phyloP scores from a whole-genome alignment of 495 filamentous ascomycete species.

The Schizothecium vesticola region DNA sequence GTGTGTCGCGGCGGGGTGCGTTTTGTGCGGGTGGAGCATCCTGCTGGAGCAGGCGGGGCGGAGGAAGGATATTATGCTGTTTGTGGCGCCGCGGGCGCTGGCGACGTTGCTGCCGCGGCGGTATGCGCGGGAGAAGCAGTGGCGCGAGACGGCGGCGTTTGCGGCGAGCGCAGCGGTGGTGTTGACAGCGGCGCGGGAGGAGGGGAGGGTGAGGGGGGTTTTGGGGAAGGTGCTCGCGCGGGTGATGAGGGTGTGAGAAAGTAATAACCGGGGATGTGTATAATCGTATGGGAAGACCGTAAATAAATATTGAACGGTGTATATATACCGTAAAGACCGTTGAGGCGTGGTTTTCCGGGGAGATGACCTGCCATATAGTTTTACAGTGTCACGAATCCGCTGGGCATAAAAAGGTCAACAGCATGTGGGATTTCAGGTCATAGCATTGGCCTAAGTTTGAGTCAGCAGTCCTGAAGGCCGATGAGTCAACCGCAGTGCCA shows the following conservation, averaged over 20 bases:
- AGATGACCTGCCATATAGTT: background rate
- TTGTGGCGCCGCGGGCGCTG: conserved; percentile 78
- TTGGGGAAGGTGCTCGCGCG: conserved; percentile 59
- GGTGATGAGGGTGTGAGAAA: conserved; percentile 40
- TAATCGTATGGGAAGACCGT: no score
- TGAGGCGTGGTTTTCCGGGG: no score
- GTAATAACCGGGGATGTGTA: background rate
- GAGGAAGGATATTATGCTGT: conserved; percentile 74
- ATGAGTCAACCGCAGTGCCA: background rate
- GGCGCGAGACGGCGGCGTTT: conserved; percentile 71
- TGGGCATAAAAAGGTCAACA: no score
- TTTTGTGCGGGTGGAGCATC: conserved; percentile 81
- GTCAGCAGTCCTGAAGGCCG: no score
- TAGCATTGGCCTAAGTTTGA: no score
- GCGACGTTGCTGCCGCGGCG: conserved; percentile 70
- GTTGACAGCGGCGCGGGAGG: conserved; percentile 64
- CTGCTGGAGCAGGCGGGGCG: conserved; percentile 63
- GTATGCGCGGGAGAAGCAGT: conserved; percentile 64
- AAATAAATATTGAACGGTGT: background rate
- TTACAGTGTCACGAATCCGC: no score
- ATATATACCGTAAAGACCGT: background rate
- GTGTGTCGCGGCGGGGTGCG: conserved; percentile 69
- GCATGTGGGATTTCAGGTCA: no score
- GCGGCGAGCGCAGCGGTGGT: conserved; percentile 69
- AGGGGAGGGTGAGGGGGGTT: conserved; percentile 64